Base-by-base conservation (phyloP, 2,329 filamentous ascomycete genomes). In the Pseudogymnoascus sp. region DNA sequence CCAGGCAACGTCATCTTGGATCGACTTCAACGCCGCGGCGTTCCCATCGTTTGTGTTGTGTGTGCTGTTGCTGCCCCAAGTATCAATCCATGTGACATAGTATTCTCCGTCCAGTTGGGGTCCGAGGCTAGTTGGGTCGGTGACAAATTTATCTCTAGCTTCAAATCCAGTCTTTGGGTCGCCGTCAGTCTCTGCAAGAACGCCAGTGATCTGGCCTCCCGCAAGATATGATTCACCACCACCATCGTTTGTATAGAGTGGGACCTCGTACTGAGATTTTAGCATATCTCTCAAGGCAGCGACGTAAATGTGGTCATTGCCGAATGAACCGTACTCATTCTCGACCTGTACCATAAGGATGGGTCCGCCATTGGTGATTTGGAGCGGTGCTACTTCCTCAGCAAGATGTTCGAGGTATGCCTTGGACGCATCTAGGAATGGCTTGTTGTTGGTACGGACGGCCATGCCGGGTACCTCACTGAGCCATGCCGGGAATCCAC, bases 251-350 rank as follows among this genome's bases (percentile, higher is more conserved):
- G 80, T 82, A 62, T 82, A 82, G 0, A 82, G 69, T 3, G 74
- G 71, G 3, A 78, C 70, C 5, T 79, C 76, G 61, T 80, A 82
- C 49, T 74, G 75, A 0, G 64, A 67, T 5, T 66, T 70, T n/a
- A 82, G 70, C 5, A 80, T 77, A 61, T 80, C 75, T 6, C 75
- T 70, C 23, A 81, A 49, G 0, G 73, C 74, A 4, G 68, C 66
- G 5, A 76, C 78, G 65, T 83, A 82, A 1, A 69, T 67, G 62
- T 80, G 77, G 63, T 82, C 74, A 4, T 71, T 71, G 14, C 77
- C 80, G 53, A 77, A 82, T 21, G 75, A 79, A 0, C 80, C 80
- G 63, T 82, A 83, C 65, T 82, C 80, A 61, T 82, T 83, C 66
- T 83, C 80, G 11, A 81, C 74, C 64, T 83, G 78, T 36, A 75